Conservation (phyloP, 306 rosid species). For the Herpetospermum pedunculosum region DNA sequence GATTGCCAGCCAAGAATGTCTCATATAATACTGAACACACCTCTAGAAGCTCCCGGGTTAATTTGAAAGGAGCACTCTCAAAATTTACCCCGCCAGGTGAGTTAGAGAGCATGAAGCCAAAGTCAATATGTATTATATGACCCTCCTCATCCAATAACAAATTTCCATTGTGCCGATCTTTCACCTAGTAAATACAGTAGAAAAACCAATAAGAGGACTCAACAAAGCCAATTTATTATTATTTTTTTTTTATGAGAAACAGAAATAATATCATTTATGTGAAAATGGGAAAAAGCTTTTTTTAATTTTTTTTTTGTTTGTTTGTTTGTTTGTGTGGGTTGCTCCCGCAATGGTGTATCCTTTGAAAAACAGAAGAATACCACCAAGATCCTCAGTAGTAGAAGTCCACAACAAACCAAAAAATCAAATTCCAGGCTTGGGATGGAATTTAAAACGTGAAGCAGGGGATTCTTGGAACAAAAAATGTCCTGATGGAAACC, state of each 20-base stretch:
- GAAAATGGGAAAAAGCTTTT: background rate
- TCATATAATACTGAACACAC: slow-evolving; percentile 27
- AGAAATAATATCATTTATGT: background rate
- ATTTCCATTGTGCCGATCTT: slow-evolving; percentile 96
- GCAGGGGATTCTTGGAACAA: background rate
- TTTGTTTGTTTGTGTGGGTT: no score
- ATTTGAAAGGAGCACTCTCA: slow-evolving; percentile 98
- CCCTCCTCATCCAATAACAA: slow-evolving; percentile 96
- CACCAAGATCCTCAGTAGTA: background rate
- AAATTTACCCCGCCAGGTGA: slow-evolving; percentile 99
- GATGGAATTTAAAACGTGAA: background rate
- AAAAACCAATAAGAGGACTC: background rate
- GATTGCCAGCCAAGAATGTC: background rate
- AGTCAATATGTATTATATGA: slow-evolving; percentile 94
- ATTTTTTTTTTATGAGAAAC: slow-evolving; percentile 5
- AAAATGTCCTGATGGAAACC: background rate
- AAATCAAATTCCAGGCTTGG: background rate
- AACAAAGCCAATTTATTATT: background rate
- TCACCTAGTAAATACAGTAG: slow-evolving; percentile 34
- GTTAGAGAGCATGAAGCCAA: slow-evolving; percentile 98
- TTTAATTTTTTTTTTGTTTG: no score
- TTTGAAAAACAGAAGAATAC: no score
- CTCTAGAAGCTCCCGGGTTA: slow-evolving; percentile 96
- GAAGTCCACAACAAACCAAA: background rate
- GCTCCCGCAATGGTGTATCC: no score